Base-by-base conservation (phyloP, 768 basidiomycete species). In the Collybia sordida region DNA sequence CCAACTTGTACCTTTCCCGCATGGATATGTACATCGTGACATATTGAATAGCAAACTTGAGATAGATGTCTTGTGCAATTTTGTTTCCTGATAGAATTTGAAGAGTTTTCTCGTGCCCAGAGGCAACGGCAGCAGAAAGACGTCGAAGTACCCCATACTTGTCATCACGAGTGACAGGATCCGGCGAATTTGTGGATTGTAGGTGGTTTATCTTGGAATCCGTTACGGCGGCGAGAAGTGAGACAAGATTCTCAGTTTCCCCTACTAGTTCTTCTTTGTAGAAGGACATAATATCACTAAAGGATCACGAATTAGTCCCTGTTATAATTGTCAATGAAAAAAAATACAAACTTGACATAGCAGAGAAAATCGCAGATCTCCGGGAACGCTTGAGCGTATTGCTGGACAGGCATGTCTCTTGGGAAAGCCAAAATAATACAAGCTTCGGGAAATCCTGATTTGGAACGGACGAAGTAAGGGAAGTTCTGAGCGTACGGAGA, bases 221-320 rank as follows among this genome's bases (percentile, higher is more conserved):
- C 5, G 27, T 27, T 11, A 27, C 27, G 5, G 27, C 27, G 0
- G 72, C 72, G 0, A 66, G 47, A n/a, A 61, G 52, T 0, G 74
- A 72, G 27, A 74, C 55, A 21, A 60, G 67, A 47, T 73, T 74
- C 31, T 63, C 61, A 3, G 52, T 49, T 47, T 75, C 74, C 2
- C 64, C 67, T 0, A 45, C 60, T 1, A 60, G 46, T 43, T 75
- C 73, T 61, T 76, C 74, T 49, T 75, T 66, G 44, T 75, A 70
- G 48, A 75, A 74, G 0, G 68, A 74, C 1, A 73, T 53, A 25
- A 74, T 57, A 34, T 76, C 73, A 49, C 73, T 75, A 38, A 28
- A 38, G 11, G 41, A 15, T 19, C 14, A 6, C 15, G 14, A 24
- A 27, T 23, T 23, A 25, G 5, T 11, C 7, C 23, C 18, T n/a